phyloP scores from a whole-genome alignment of 805 yeast species.

The Helenozyma baotianmanensis region DNA sequence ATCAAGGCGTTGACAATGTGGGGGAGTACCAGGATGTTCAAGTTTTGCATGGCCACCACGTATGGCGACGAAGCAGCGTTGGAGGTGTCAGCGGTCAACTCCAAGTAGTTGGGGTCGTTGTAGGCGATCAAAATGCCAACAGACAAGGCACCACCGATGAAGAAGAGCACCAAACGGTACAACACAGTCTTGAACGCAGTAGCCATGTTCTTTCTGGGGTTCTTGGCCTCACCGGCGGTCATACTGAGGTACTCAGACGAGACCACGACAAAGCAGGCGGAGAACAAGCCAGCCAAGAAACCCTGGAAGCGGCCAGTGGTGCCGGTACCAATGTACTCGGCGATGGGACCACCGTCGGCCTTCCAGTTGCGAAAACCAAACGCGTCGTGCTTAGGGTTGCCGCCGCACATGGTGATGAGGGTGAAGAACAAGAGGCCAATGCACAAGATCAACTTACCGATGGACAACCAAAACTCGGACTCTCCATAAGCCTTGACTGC shows the following conservation, averaged over 20 bases:
- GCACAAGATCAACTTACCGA: conserved; percentile 58
- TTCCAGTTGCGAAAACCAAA: conserved; percentile 48
- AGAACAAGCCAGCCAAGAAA: conserved; percentile 34
- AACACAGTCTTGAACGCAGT: conserved; percentile 40
- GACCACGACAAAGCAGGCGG: conserved; percentile 37
- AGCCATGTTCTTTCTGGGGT: conserved; percentile 38
- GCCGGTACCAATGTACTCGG: conserved; percentile 36
- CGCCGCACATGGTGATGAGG: conserved; percentile 81
- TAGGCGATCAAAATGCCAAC: conserved; percentile 33
- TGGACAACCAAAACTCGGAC: conserved; percentile 72
- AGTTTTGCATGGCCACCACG: conserved; percentile 19
- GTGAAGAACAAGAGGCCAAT: conserved; percentile 74
- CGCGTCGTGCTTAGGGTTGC: conserved; percentile 63
- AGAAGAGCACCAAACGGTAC: conserved; percentile 41
- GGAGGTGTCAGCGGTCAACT: conserved; percentile 10
- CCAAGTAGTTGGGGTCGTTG: conserved; percentile 16
- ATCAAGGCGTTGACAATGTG: conserved; percentile 16
- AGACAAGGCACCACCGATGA: conserved; percentile 40
- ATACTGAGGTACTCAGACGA: conserved; percentile 44
- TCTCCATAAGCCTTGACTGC: conserved; percentile 80
- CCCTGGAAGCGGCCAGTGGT: conserved; percentile 38
- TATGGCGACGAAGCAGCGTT: conserved; percentile 19
- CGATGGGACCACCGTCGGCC: conserved; percentile 34
- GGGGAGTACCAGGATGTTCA: conserved; percentile 16
- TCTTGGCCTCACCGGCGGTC: conserved; percentile 41